Evolutionary conservation across 306 rosid species (phyloP), one percentile per base, ranked within the genome.

Genomic region (Carpinus viminea): DNA sequence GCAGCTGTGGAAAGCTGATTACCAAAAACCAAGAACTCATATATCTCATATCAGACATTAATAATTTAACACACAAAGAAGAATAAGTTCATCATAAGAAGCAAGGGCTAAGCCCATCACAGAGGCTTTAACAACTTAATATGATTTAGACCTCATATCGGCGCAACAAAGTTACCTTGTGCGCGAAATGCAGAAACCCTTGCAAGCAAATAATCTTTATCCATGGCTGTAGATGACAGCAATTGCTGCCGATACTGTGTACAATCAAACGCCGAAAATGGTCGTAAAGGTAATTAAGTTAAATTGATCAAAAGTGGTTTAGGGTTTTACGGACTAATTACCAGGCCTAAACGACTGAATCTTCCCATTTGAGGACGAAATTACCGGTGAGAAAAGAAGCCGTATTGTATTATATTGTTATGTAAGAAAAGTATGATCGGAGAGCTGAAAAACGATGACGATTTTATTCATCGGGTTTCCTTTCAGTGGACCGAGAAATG

Each of bases 211-310:
- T 80, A 31, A 7, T 75, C 82, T 68, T 72, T 74, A 66, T 76
- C 83, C 55, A 79, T 69, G 26, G 79, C 46, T 60, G 85, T 9
- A 11, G 91, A 82, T 26, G 93, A 82, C 65, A 86, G 72, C 60
- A 93, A 80, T 70, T 77, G 83, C 80, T 89, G 91, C 88, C 90
- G 93, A 84, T 76, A 84, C 98, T 90, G 91, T 85, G 72, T 59
- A 68, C 12, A 64, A 65, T 62, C 0, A 70, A 57, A 45, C 69
- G 7, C 34, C 38, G 51, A 68, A 1, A 53, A 34, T 1, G 64
- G 24, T 34, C 26, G 28, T n/a, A 2, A 15, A 75, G 2, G 41
- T 8, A 36, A 31, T 24, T 9, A 59, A 21, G 15, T 24, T 2
- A 21, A 24, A 21, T 21, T 59, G 34, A 24, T 26, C 70, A 75